Evolutionary conservation across 2,329 filamentous ascomycete genomes (phyloP), one percentile per base, ranked within the genome.

Genomic region (Aspergillus puulaauensis): DNA sequence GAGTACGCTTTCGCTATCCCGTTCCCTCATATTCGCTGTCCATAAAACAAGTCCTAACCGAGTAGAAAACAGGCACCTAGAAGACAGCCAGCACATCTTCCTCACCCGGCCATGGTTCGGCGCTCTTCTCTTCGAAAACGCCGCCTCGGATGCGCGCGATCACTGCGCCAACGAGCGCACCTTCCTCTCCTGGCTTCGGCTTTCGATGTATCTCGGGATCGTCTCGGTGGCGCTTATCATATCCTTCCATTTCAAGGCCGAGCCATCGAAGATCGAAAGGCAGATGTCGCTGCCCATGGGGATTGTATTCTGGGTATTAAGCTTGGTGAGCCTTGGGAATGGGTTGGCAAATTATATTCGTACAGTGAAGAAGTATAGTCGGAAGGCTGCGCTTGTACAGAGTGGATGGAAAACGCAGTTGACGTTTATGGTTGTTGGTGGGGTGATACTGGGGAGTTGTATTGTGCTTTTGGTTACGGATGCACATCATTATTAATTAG

Each of bases 341-440:
- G 95, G 95, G 0, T 77, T 96, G 60, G 87, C 87, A 1, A 98
- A 96, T 70, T 99, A 99, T 70, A 86, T 96, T 62, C 88, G 86
- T 80, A 85, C 82, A 66, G 86, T 98, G 23, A 89, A 89, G 66
- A 88, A 90, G 70, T 99, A 96, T 73, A 89, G 89, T 66, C 82
- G 84, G 40, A 86, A 87, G 64, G 82, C 83, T 24, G 95, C 95
- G 0, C 83, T 98, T 62, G 95, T 99, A 40, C 95, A 99, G 78
- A 90, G 87, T 31, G 95, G 95, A 1, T 95, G 90, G 89, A 93
- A 91, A 75, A 98, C 95, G 39, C 93, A 98, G 72, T 74, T 88
- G 43, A 90, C 96, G n/a, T 77, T 78, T 62, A 71, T 71, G 5
- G 63, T 79, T 21, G 73, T 79, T 8, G 75, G 76, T n/a, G 66